Evolutionary conservation across 768 basidiomycete genomes (phyloP).

Genomic region (Gloeophyllum trabeum): DNA sequence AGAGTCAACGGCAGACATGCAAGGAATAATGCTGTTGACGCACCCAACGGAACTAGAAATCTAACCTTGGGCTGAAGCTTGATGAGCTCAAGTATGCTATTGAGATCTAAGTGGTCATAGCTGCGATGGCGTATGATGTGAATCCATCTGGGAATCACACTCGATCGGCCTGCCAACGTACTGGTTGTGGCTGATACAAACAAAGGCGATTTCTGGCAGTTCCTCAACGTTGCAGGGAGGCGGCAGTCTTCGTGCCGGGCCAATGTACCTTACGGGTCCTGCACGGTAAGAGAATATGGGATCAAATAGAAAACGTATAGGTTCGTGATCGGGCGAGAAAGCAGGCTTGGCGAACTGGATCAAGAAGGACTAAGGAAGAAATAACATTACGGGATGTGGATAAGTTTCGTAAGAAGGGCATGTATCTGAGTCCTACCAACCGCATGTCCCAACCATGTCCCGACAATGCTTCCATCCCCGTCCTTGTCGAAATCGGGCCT

Average conservation of each 20-base stretch:
- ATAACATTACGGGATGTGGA: not conserved
- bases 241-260: conserved; percentile 19
- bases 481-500: not conserved
- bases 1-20: not conserved
- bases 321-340: not conserved
- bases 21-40: conserved; percentile 5
- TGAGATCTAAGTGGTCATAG: conserved; percentile 31
- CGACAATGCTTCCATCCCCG: not conserved
- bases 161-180: conserved; percentile 12
- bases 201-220: conserved; percentile 25
- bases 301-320: not conserved
- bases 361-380: not conserved
- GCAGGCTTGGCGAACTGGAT: not conserved
- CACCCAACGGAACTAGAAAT: conserved; percentile 28
- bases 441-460: conserved; percentile 1
- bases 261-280: conserved; percentile 16
- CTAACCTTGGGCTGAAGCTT: conserved; percentile 12
- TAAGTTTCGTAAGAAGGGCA: not conserved
- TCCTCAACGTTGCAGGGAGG: conserved; percentile 25
- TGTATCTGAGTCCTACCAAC: not conserved
- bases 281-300: conserved; percentile 18
- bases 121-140: no score
- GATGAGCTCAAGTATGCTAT: conserved; percentile 18
- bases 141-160: not conserved
- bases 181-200: conserved; percentile 33